Conservation (phyloP, 1,284 basidiomycete species). For the Tremellales sp. region DNA sequence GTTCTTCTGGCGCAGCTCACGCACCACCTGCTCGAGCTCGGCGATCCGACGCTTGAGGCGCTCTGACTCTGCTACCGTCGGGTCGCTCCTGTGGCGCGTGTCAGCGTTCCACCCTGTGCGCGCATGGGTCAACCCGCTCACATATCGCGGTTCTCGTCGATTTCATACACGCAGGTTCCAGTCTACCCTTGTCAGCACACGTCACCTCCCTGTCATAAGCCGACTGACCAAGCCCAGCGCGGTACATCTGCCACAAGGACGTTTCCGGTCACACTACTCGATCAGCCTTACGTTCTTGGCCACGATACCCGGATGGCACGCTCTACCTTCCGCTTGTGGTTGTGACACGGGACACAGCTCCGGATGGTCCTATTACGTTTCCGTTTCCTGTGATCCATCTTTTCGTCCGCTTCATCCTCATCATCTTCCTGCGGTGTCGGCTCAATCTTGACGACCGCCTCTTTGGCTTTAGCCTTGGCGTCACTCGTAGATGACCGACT, state of each 20-base stretch:
- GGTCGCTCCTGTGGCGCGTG: conserved; percentile 72
- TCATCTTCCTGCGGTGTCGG: conserved; percentile 3
- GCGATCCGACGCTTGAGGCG: conserved; percentile 77
- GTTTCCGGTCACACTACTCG: conserved; percentile 48
- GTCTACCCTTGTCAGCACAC: conserved; percentile 54
- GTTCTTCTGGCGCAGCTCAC: conserved; percentile 55
- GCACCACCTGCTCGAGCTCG: conserved; percentile 80
- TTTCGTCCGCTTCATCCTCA: conserved; percentile 23
- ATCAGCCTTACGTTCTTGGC: no score
- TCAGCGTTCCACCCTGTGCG: conserved; percentile 1
- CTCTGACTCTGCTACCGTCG: conserved; percentile 73
- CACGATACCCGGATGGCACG: no score
- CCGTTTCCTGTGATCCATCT: conserved; percentile 56
- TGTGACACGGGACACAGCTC: conserved; percentile 84
- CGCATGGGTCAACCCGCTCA: conserved; percentile 48
- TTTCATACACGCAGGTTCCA: conserved; percentile 85
- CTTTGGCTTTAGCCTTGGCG: conserved; percentile 2
- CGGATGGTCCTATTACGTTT: conserved; percentile 83
- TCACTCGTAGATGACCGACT: conserved; percentile 2
- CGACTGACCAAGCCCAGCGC: conserved; percentile 51
- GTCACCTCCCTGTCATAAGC: background rate
- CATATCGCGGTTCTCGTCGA: conserved; percentile 78
- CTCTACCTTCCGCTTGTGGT: conserved; percentile 82
- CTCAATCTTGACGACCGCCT: conserved; percentile 3
- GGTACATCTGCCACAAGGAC: conserved; percentile 79